Evolutionary conservation across 2,329 filamentous ascomycete species (phyloP).

Genomic region (Mycosphaerella sp.): DNA sequence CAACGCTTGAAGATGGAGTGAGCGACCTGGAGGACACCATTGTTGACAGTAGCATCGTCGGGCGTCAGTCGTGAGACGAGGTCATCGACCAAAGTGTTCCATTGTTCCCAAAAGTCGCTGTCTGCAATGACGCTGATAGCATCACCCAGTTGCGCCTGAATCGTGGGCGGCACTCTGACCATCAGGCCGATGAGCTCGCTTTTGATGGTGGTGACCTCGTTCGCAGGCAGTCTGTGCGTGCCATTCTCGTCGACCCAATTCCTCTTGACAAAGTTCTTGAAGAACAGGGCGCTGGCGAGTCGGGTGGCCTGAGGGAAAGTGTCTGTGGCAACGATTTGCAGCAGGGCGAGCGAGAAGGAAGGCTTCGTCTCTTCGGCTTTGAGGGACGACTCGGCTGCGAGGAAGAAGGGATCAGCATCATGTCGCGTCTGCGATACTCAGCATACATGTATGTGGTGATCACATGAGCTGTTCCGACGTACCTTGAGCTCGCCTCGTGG

Average conservation of each 20-base stretch:
- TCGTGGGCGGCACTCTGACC: conserved; percentile 79
- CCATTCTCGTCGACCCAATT: conserved; percentile 96
- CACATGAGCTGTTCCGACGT: not conserved
- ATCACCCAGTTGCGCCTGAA: conserved; percentile 92
- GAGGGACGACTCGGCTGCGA: conserved; percentile 71
- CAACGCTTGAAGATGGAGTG: conserved; percentile 97
- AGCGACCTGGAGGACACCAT: conserved; percentile 91
- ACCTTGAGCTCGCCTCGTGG: conserved; percentile 31
- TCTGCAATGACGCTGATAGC: conserved; percentile 96
- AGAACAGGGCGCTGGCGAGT: conserved; percentile 82
- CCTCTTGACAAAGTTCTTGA: conserved; percentile 96
- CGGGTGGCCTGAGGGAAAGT: conserved; percentile 69
- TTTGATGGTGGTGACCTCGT: conserved; percentile 88
- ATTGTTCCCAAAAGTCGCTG: conserved; percentile 92
- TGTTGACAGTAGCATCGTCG: conserved; percentile 76
- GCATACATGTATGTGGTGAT: not conserved
- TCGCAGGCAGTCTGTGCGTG: conserved; percentile 74
- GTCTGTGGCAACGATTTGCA: conserved; percentile 80
- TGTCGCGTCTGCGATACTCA: not conserved
- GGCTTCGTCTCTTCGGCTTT: conserved; percentile 73
- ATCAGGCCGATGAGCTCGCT: conserved; percentile 91
- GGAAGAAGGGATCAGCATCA: conserved; percentile 6
- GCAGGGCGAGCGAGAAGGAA: conserved; percentile 75
- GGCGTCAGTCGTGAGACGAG: conserved; percentile 80
- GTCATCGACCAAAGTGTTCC: conserved; percentile 94